These are phyloP conservation scores for Pelargonium fulgidum DNA, from an alignment of 441 rosid species.

Conservation along the genomic window DNA sequence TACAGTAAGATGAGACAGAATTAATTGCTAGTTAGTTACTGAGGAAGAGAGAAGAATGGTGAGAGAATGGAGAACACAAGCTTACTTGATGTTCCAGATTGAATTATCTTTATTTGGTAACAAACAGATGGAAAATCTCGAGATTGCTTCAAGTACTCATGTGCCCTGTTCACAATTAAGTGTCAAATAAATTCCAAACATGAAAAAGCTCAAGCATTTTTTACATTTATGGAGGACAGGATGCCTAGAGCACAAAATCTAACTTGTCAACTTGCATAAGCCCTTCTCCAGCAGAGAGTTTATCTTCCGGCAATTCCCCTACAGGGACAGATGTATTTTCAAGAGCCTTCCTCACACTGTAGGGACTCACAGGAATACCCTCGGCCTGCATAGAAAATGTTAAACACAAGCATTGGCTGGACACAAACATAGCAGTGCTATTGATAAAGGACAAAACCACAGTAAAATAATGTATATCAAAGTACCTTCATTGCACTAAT, in stretches of 20 bases:
- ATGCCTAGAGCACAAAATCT: constrained; percentile 29
- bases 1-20: neutral
- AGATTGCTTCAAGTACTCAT: constrained; percentile 58
- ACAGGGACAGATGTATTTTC: constrained; percentile 77
- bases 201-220: constrained; percentile 18
- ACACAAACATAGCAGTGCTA: constrained; percentile 15
- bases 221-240: constrained; percentile 4
- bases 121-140: constrained; percentile 51
- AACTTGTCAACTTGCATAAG: constrained; percentile 97
- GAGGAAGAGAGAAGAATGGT: neutral
- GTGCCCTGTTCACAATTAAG: constrained; percentile 54
- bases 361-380: constrained; percentile 80
- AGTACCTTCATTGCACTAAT: constrained; percentile 94
- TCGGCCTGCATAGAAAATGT: constrained; percentile 56
- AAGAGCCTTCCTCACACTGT: constrained; percentile 75
- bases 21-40: neutral
- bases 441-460: constrained; percentile 17
- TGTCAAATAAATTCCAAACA: constrained; percentile 21
- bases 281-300: constrained; percentile 84
- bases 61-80: constrained; percentile 1
- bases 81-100: constrained; percentile 81
- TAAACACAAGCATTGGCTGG: constrained; percentile 23
- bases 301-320: constrained; percentile 71
- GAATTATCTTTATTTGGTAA: constrained; percentile 70
- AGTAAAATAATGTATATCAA: constrained; percentile 15